Conservation (phyloP, 1,284 basidiomycete species). For the Pterulicium gracile region DNA sequence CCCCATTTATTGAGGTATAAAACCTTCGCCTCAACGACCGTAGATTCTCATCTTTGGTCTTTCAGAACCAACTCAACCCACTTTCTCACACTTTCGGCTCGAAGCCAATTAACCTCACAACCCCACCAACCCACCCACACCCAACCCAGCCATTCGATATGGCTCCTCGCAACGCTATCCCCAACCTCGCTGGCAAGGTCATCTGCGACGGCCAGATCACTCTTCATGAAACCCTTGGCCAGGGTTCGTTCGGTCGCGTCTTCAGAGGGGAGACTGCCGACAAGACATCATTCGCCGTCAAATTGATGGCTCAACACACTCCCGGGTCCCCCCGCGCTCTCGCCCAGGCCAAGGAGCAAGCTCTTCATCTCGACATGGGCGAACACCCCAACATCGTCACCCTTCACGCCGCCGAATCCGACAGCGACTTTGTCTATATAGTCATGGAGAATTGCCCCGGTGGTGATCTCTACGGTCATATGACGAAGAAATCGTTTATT, state of each 20-base stretch:
- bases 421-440: slow-evolving; percentile 19
- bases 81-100: background rate
- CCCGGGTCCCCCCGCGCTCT: background rate
- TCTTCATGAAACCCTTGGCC: background rate
- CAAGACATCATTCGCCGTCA: background rate
- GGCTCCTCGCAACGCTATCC: background rate
- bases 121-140: background rate
- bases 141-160: background rate
- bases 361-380: slow-evolving; percentile 51
- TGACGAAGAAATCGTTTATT: slow-evolving; percentile 8
- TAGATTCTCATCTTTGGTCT: background rate
- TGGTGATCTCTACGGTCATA: background rate
- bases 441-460: background rate
- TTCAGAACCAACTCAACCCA: background rate
- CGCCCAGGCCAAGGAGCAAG: slow-evolving; percentile 12
- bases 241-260: background rate
- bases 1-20: background rate
- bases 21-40: background rate
- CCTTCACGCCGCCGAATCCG: slow-evolving; percentile 50
- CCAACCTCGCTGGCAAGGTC: background rate
- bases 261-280: background rate
- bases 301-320: background rate
- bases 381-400: slow-evolving; percentile 48
- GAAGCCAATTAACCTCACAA: background rate
- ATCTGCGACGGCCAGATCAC: background rate